Conservation (phyloP, 805 yeast species). For the Hanseniaspora vineae region DNA sequence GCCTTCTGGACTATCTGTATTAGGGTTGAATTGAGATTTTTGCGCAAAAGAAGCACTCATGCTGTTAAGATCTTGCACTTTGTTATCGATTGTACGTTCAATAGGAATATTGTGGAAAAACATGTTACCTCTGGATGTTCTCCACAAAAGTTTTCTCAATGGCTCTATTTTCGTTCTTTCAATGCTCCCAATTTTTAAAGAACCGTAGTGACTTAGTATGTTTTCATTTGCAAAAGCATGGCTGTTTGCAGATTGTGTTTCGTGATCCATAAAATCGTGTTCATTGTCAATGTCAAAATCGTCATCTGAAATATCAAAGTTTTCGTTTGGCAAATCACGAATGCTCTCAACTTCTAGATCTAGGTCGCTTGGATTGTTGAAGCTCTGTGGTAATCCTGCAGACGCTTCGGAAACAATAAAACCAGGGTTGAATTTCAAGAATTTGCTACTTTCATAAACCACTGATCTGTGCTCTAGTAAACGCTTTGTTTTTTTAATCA, state of each 20-base stretch:
- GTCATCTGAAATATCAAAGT: conserved; percentile 9
- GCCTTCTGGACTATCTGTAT: conserved; percentile 42
- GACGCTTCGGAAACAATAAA: conserved; percentile 2
- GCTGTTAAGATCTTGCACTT: background rate
- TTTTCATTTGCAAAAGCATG: background rate
- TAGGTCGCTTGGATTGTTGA: conserved; percentile 9
- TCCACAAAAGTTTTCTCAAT: conserved; percentile 77
- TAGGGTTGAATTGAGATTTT: conserved; percentile 28
- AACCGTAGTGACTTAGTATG: conserved; percentile 6
- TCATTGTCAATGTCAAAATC: conserved; percentile 29
- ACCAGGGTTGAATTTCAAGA: conserved; percentile 30
- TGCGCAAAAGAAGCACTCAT: background rate
- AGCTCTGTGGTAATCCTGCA: too few relatives aligned
- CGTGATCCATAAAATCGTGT: conserved; percentile 9
- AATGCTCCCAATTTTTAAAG: conserved; percentile 60
- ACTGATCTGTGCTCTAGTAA: conserved; percentile 64
- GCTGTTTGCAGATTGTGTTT: too few relatives aligned
- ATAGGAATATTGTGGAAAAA: conserved; percentile 65
- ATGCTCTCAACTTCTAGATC: conserved; percentile 6
- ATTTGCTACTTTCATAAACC: conserved; percentile 33
- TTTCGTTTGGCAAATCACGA: background rate
- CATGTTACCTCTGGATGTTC: conserved; percentile 86
- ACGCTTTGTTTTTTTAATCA: conserved; percentile 48
- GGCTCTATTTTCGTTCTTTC: conserved; percentile 54
- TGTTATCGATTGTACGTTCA: conserved; percentile 13